Evolutionary conservation across 805 yeast genomes (phyloP), one percentile per base, ranked within the genome.

Genomic region (Saccharomyces paradoxus): DNA sequence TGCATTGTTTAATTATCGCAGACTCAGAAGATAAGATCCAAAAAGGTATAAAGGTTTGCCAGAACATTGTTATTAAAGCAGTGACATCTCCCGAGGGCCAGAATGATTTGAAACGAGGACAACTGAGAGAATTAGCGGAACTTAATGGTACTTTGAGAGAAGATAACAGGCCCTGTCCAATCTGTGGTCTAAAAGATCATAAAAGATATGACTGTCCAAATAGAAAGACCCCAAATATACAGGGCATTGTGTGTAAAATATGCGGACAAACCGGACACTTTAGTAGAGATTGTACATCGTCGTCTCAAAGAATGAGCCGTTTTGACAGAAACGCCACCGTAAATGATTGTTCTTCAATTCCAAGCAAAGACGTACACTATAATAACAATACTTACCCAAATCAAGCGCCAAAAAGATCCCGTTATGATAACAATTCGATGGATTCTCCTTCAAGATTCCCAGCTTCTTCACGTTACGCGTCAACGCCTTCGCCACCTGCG

Each of bases 101-200:
- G 67, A 94, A 92, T 69, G 96, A 89, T 58, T 77, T 88, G 67
- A 94, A 94, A 65, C 77, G 97, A 56, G 89, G 86, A 48, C 99
- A 94, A 70, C 77, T 94, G 56, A 79, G 96, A 59, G 96, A 92
- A 65, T 77, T 94, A 62, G 99, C 99, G 0, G 86, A 88, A 26
- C 76, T 94, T 54, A 95, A 94, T 72, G 99, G 99, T 70, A 94
- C 99, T 0, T 75, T 90, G 49, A 79, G 98, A 53, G 96, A 88
- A 63, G 92, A 86, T 59, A 81, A 77, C 55, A 75, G 82, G 55
- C 78, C 82, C 1, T 86, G 92, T 67, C 74, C 79, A 14, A 73
- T 73, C 48, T 87, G 92, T 72, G 88, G 89, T 4, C 75, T 82
- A 44, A 69, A 74, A 50, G 91, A 90, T 0, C 90, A 86, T 63